phyloP scores from a whole-genome alignment of 2,329 filamentous ascomycete species.

The Fusarium anguioides region DNA sequence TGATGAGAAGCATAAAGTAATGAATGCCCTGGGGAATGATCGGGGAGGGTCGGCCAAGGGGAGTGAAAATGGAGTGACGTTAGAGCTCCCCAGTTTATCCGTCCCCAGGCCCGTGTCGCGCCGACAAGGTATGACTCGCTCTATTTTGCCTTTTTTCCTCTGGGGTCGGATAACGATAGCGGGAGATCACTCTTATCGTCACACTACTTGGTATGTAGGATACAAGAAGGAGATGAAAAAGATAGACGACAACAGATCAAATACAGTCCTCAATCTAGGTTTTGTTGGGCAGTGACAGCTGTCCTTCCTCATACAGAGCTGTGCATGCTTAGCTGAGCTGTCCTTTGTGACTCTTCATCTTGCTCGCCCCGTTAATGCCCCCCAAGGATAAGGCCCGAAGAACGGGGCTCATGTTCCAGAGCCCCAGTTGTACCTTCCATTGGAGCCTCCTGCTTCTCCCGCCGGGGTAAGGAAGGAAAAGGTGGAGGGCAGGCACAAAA shows the following conservation, averaged over 20 bases:
- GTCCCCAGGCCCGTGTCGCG: slow-evolving; percentile 30
- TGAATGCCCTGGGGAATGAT: slow-evolving; percentile 1
- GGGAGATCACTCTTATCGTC: slow-evolving; percentile 36
- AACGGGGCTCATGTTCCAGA: slow-evolving; percentile 42
- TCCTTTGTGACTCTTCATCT: slow-evolving; percentile 32
- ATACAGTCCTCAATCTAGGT: background rate
- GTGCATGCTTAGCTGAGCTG: slow-evolving; percentile 25
- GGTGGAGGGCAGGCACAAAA: slow-evolving; percentile 38
- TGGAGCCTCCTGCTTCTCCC: slow-evolving; percentile 47
- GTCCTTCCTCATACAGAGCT: slow-evolving; percentile 11
- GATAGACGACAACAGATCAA: background rate
- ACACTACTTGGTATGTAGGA: slow-evolving; percentile 9
- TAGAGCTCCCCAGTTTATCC: slow-evolving; percentile 35
- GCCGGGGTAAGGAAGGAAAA: slow-evolving; percentile 42
- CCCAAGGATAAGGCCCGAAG: slow-evolving; percentile 40
- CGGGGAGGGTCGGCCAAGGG: slow-evolving; percentile 28
- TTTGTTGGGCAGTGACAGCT: slow-evolving; percentile 21
- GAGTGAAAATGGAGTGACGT: slow-evolving; percentile 15
- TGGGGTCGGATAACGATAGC: slow-evolving; percentile 33
- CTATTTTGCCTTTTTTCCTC: slow-evolving; percentile 29
- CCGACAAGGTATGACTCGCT: slow-evolving; percentile 38
- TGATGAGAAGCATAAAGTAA: slow-evolving; percentile 3
- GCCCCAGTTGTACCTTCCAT: slow-evolving; percentile 36
- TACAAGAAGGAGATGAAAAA: slow-evolving; percentile 6
- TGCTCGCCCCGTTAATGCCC: slow-evolving; percentile 36